Percentiles rank a stretch among this genome's conserved stretches.
Evolutionary conservation across 2,329 filamentous ascomycete species (phyloP).

Genomic region (Fusarium siculi): DNA sequence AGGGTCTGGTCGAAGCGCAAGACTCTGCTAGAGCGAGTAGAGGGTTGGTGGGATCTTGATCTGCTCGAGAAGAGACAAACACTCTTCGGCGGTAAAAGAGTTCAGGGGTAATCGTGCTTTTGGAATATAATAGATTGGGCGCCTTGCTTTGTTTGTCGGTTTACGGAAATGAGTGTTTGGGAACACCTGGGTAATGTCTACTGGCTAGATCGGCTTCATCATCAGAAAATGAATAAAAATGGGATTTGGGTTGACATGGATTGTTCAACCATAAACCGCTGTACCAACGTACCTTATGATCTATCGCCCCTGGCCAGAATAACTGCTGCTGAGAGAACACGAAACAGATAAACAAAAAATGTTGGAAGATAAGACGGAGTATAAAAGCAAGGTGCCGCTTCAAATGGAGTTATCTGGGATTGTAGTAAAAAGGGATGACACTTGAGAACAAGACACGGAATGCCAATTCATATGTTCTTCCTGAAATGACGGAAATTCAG

Average conservation of each 20-base stretch:
- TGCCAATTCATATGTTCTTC: background rate
- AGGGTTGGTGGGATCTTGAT: slow-evolving; percentile 67
- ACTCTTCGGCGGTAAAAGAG: slow-evolving; percentile 43
- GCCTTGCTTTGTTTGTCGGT: slow-evolving; percentile 19
- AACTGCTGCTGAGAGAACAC: background rate
- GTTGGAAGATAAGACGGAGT: background rate
- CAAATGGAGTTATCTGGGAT: background rate
- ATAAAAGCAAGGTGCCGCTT: too few relatives aligned
- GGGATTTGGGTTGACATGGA: slow-evolving; percentile 8
- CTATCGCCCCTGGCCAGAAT: background rate
- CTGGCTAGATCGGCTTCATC: slow-evolving; percentile 42
- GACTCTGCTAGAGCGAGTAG: slow-evolving; percentile 60
- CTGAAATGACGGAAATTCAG: background rate
- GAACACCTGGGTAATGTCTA: slow-evolving; percentile 44
- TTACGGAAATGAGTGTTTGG: slow-evolving; percentile 11
- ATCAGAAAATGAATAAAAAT: slow-evolving; percentile 35
- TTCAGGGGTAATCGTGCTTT: slow-evolving; percentile 20
- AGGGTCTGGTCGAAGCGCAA: slow-evolving; percentile 53
- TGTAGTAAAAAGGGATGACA: background rate
- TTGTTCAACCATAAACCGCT: slow-evolving; percentile 9
- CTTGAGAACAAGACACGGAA: background rate
- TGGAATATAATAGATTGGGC: slow-evolving; percentile 29
- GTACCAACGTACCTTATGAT: background rate
- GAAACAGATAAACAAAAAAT: background rate
- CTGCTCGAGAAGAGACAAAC: slow-evolving; percentile 59